Conservation (phyloP, 2,329 filamentous ascomycete species). For the Neoscytalidium dimidiatum region DNA sequence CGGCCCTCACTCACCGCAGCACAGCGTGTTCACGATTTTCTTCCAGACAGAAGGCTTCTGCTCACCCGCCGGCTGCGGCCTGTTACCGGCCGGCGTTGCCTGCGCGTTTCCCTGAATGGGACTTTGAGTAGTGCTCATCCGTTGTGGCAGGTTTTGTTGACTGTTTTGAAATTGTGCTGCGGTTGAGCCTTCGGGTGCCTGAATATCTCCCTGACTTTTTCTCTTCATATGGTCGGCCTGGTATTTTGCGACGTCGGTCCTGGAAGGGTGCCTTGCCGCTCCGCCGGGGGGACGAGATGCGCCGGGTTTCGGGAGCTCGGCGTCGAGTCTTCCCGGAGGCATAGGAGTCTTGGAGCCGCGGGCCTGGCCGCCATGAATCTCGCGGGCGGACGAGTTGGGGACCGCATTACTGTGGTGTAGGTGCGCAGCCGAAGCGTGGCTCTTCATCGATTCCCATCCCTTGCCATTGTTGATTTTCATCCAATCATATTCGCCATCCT, state of each 20-base stretch:
- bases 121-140: constrained; percentile 51
- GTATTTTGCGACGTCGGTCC: constrained; percentile 27
- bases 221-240: constrained; percentile 55
- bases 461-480: constrained; percentile 96
- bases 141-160: constrained; percentile 74
- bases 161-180: constrained; percentile 97
- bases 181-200: constrained; percentile 85
- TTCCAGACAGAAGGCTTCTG: constrained; percentile 20
- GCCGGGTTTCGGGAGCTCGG: constrained; percentile 61
- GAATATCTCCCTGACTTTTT: constrained; percentile 75
- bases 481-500: constrained; percentile 99
- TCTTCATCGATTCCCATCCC: constrained; percentile 82
- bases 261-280: constrained; percentile 15
- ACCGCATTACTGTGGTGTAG: constrained; percentile 77
- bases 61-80: constrained; percentile 15
- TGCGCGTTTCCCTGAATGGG: constrained; percentile 59
- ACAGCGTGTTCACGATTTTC: constrained; percentile 18
- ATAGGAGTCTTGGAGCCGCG: constrained; percentile 57
- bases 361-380: constrained; percentile 74
- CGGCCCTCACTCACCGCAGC: constrained; percentile 21
- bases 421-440: constrained; percentile 70
- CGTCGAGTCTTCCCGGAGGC: constrained; percentile 46
- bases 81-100: constrained; percentile 39
- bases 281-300: constrained; percentile 50
- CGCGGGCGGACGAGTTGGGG: constrained; percentile 81